Base-by-base conservation (phyloP, 495 filamentous ascomycete genomes). In the Xylaria telfairii region DNA sequence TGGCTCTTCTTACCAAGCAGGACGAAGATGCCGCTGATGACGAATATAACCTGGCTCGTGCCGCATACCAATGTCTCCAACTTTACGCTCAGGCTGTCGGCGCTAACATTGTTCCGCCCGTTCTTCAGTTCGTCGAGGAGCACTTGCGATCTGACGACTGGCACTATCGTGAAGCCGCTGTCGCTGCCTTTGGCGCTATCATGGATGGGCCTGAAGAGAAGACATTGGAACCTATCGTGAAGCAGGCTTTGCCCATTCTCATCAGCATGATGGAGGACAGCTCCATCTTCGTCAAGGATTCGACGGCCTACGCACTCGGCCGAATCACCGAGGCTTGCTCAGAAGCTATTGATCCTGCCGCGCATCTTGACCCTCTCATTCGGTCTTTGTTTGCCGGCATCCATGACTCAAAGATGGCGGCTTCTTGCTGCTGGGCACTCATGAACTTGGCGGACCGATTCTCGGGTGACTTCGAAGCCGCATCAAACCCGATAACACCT, bases 371-470 rank as follows among this genome's bases (percentile, higher is more conserved):
- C 68, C 87, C 90, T 28, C 84, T 99, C 62, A 93, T 98, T 73
- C 86, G 87, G 41, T 91, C 94, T 66, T 88, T 99, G n/a, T 98
- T 99, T 81, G 89, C 88, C 56, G 96, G 95, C 56, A 87, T 94
- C 64, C 96, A 92, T 83, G 95, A 92, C 78, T 91, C 95, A 51
- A 97, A 97, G 86, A 98, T 99, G 90, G 96, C 96, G 54, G 90
- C 92, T 68, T 98, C 96, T 24, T 98, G 96, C 88, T 99, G 96
- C 83, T 98, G 96, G 95, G 94, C 96, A 44, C 83, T 99, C 71
- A 99, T 99, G 95, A 99, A 98, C 78, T 89, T 99, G 70, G 95
- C 95, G 30, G 96, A 98, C 75, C 90, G 94, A 39, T 99, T 98
- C 78, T 91, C 92, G 19, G 93, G 93, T 26, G 94, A 97, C 39